Base-by-base conservation (phyloP, 139 green algal species). In the Chlamydomonas asymmetrica region DNA sequence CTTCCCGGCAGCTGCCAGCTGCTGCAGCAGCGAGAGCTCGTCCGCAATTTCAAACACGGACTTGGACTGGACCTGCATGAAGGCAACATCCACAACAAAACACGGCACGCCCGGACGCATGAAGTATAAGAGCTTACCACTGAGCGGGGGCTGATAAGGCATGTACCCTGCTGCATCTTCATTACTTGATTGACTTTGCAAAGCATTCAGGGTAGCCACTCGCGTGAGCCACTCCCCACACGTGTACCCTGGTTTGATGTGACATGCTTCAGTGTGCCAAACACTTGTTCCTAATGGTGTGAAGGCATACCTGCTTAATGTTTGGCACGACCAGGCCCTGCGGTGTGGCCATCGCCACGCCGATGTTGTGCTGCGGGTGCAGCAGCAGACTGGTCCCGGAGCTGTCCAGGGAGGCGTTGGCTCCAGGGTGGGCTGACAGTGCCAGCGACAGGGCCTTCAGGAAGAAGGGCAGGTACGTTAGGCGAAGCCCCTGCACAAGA, bases 341-440 rank as follows among this genome's bases (percentile, higher is more conserved):
- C 5, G 85, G 81, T 4, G 93, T 97, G 29, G 88, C 90, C 89
- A 98, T 95, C 5, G 94, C 94, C 5, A 98, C 82, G 5, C 94
- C 94, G 5, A 98, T 83, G 84, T 98, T 96, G 81, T 96, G 89
- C n/a, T 66, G 41, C 4, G 29, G 18, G 43, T 78, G 78, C 49
- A 82, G 79, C 27, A 85, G 43, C 37, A 92, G 43, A 3, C 38
- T 40, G 35, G 35, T 49, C 9, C 50, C 67, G 50, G 22, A 50
- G 63, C 50, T 0, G 38, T 8, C 72, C 48, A 92, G 56, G 45
- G 78, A 89, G 70, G 78, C 70, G 79, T 98, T 98, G 39, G 97
- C n/a, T 9, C 67, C 48, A 1, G 94, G 94, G 66, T 86, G 88
- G 23, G 91, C 59, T 2, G 35, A 18, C n/a, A 97, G 77, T 2